Conservation (phyloP, 108 stramenopile genomes). For the Conticribra weissflogii region DNA sequence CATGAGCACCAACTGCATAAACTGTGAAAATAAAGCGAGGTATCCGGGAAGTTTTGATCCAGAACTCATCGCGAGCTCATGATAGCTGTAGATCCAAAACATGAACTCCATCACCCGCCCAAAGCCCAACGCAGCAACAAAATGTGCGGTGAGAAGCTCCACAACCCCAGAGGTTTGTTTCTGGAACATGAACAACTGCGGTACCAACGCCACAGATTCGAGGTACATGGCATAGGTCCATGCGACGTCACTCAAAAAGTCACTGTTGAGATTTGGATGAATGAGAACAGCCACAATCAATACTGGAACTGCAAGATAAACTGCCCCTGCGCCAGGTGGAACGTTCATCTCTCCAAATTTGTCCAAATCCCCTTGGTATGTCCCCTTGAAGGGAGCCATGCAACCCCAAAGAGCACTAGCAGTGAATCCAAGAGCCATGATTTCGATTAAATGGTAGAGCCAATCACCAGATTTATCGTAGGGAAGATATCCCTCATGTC, state of each 20-base stretch:
- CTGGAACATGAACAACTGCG: conserved; percentile 99
- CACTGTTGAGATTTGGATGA: conserved; percentile 94
- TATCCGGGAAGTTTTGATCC: conserved; percentile 93
- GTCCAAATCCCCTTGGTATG: conserved; percentile 91
- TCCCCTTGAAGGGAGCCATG: conserved; percentile 79
- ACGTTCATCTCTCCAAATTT: conserved; percentile 92
- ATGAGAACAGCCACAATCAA: conserved; percentile 85
- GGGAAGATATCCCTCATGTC: conserved; percentile 98
- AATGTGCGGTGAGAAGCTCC: conserved; percentile 90
- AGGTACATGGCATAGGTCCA: conserved; percentile 99
- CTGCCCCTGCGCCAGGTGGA: conserved; percentile 78
- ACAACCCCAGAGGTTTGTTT: conserved; percentile 84
- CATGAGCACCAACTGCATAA: conserved; percentile 97
- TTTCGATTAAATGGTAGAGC: conserved; percentile 96
- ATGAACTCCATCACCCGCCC: conserved; percentile 94
- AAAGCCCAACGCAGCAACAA: conserved; percentile 92
- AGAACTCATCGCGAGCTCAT: conserved; percentile 90
- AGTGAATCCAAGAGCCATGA: conserved; percentile 82
- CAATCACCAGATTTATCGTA: conserved; percentile 99
- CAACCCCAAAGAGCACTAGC: conserved; percentile 77
- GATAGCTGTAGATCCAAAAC: conserved; percentile 98
- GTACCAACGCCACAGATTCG: conserved; percentile 94
- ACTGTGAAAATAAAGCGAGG: conserved; percentile 94
- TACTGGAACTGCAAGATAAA: conserved; percentile 90
- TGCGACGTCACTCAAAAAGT: conserved; percentile 94